A percentile compares a stretch with the other conserved stretches of the same genome.
These are phyloP conservation scores for Phytophthora brassicae DNA, from an alignment of 352 stramenopile species.

Conservation along the genomic window DNA sequence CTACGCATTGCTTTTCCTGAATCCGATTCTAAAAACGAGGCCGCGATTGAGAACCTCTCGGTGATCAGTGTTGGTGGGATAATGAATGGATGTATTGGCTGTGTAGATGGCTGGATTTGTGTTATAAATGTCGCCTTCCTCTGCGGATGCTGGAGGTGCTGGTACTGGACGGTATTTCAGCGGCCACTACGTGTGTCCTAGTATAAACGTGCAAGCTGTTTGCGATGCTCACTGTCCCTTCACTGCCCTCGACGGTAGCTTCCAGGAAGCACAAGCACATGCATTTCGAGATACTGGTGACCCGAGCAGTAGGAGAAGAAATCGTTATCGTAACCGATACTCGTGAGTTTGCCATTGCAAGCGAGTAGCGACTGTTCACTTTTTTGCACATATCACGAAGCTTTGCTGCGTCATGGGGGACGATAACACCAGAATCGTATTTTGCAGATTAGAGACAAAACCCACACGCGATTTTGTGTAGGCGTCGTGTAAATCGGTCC, in stretches of 20 bases:
- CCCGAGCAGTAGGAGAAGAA: no score
- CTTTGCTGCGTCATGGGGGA: no score
- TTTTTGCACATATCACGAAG: no score
- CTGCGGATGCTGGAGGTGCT: not conserved
- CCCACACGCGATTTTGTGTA: no score
- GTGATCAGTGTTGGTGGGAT: not conserved
- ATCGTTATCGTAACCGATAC: not conserved
- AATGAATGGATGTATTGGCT: not conserved
- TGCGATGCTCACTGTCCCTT: not conserved
- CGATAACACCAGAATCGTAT: no score
- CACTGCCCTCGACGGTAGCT: not conserved
- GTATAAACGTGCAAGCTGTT: not conserved
- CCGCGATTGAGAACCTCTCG: not conserved
- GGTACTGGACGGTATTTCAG: not conserved
- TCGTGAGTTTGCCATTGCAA: no score
- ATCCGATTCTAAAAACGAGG: not conserved
- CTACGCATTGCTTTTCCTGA: not conserved
- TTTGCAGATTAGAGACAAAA: no score
- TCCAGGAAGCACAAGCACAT: conserved; percentile 11
- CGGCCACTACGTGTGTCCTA: not conserved
- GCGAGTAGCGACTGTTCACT: no score
- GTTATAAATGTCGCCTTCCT: not conserved
- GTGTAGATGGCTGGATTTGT: not conserved
- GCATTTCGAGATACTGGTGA: conserved; percentile 1
- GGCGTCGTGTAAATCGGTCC: not conserved